Evolutionary conservation across 106 monocot species (phyloP), one percentile per base, ranked within the genome.

Genomic region (Cymbidium sinense): DNA sequence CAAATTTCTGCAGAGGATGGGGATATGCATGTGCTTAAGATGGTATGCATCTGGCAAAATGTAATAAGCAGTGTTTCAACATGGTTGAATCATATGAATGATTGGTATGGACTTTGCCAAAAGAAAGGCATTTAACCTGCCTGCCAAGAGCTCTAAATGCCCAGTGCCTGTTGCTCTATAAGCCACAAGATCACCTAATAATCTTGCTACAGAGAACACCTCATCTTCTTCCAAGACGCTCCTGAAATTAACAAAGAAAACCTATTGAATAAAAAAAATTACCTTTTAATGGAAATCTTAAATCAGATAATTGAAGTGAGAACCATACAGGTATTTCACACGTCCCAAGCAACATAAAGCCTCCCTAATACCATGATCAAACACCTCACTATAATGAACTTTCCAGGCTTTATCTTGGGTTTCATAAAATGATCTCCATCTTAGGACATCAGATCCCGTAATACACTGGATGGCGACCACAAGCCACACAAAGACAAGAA

Each of bases 181-280:
- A 77, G 95, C 99, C 64, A 99, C 88, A 77, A 99, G 86, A 87
- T 99, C 99, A 79, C 99, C 95, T 62, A 99, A 77, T 39, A 99
- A 81, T 43, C 87, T 86, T 78, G 99, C 99, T 31, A 99, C 99
- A 74, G 92, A 95, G 74, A 86, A 93, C 39, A 99, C 88, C 67
- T 99, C 99, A 87, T 99, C 99, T 87, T 99, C 99, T 77, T 94
- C 99, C 81, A 95, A 88, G 44, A 93, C 89, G 75, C 87, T 95
- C 84, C 99, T 99, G 69, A 47, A 70, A 77, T 74, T 78, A 75
- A 69, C 13, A 79, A 71, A 62, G 64, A 50, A 75, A 64, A 34
- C 35, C 43, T 33, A 39, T 6, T 78, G 58, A 65, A 7, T 75
- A 50, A n/a, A 41, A 13, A 11, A 52, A 74, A 72, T 18, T 10